Conservation (phyloP, 176 grass and related monocot genomes). For the Hordeum vulgare region DNA sequence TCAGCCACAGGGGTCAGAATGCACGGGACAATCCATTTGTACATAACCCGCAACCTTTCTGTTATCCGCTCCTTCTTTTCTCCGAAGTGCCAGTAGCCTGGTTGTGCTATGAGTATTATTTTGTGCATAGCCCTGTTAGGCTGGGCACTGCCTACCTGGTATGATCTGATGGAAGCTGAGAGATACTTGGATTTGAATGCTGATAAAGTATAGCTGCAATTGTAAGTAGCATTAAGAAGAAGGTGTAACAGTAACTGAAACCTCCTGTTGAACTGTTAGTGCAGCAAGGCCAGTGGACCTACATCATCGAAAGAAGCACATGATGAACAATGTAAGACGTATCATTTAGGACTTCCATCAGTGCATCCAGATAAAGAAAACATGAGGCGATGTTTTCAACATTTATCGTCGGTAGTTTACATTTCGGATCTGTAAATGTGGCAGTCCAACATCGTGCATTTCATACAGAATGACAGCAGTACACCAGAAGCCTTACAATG, state of each 20-base stretch:
- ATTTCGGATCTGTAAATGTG: not conserved
- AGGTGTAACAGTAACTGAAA: not conserved
- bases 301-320: not conserved
- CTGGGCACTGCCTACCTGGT: not conserved
- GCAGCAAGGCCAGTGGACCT: not conserved
- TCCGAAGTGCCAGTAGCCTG: not conserved
- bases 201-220: not conserved
- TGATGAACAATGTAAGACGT: not conserved
- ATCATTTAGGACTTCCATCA: not conserved
- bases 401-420: not conserved
- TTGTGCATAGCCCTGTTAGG: not conserved
- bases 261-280: not conserved
- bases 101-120: not conserved
- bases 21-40: not conserved
- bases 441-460: not conserved
- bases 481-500: not conserved
- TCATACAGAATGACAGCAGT: not conserved
- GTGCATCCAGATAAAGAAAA: not conserved
- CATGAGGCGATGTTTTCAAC: not conserved
- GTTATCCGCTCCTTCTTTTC: not conserved
- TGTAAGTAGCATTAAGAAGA: not conserved
- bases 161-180: not conserved
- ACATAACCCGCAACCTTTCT: not conserved
- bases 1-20: not conserved
- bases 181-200: not conserved